Percentiles rank a stretch among this genome's conserved stretches.
Conservation (phyloP, 2,329 filamentous ascomycete genomes). For the Chaetothyriales sp. region DNA sequence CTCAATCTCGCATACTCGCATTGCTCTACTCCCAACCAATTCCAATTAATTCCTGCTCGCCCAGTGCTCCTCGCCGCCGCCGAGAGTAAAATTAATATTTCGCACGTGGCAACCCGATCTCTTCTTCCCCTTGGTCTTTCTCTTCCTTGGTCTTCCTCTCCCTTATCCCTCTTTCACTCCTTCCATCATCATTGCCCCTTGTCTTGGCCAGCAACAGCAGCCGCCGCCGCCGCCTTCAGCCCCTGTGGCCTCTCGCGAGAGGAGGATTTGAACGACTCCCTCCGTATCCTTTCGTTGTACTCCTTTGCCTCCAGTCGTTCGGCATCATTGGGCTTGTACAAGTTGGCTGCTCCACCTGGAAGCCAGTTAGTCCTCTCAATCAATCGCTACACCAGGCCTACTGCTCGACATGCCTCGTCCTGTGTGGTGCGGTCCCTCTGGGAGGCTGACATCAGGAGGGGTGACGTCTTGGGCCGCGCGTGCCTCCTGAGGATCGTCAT, state of each 20-base stretch:
- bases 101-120: too few species aligned
- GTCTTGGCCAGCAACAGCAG: too few species aligned
- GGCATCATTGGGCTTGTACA: conserved; percentile 15
- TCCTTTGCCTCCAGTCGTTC: conserved; percentile 20
- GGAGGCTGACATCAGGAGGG: conserved; percentile 27
- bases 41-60: too few species aligned
- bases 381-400: neutral
- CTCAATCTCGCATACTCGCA: too few species aligned
- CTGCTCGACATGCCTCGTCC: conserved; percentile 26
- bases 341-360: conserved; percentile 18
- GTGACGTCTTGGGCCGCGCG: conserved; percentile 72
- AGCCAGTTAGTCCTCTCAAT: neutral
- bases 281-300: conserved; percentile 20
- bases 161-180: too few species aligned
- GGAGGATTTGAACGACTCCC: conserved; percentile 13
- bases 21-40: too few species aligned
- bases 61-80: too few species aligned
- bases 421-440: conserved; percentile 27
- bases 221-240: conserved; percentile 16
- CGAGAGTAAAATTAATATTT: too few species aligned
- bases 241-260: conserved; percentile 16
- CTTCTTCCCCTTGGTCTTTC: too few species aligned
- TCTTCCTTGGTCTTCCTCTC: too few species aligned
- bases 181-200: too few species aligned
- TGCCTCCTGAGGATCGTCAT: conserved; percentile 53